A percentile compares a stretch with the other conserved stretches of the same genome.
Evolutionary conservation across 257 asterid genomes (phyloP).

Genomic region (Przewalskia tangutica): DNA sequence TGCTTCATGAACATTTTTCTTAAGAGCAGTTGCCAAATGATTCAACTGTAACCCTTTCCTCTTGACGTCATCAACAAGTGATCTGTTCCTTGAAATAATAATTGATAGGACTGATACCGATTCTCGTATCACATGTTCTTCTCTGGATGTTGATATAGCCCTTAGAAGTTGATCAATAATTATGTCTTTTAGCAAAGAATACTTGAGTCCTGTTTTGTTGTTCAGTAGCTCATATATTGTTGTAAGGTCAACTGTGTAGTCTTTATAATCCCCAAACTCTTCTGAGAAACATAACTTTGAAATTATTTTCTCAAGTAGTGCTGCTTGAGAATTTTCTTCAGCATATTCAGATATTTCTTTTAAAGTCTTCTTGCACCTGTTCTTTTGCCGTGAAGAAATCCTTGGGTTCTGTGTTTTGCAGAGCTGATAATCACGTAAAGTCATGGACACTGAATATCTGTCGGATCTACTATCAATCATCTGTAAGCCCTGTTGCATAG

Average conservation of each 20-base stretch:
- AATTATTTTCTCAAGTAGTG: slow-evolving; percentile 54
- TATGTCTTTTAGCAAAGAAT: slow-evolving; percentile 66
- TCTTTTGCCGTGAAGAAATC: slow-evolving; percentile 19
- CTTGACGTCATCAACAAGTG: slow-evolving; percentile 60
- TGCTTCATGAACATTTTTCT: slow-evolving; percentile 72
- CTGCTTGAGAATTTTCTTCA: slow-evolving; percentile 29
- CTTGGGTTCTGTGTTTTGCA: slow-evolving; percentile 11
- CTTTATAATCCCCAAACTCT: slow-evolving; percentile 32
- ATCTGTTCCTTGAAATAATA: slow-evolving; percentile 44
- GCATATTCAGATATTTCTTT: slow-evolving; percentile 18
- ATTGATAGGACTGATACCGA: slow-evolving; percentile 66
- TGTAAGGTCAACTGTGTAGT: slow-evolving; percentile 54
- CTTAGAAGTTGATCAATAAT: slow-evolving; percentile 65
- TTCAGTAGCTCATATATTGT: slow-evolving; percentile 50
- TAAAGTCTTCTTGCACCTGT: slow-evolving; percentile 25
- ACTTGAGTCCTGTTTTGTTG: slow-evolving; percentile 54
- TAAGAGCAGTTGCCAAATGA: slow-evolving; percentile 76
- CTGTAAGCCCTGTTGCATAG: slow-evolving; percentile 14
- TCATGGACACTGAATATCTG: slow-evolving; percentile 6
- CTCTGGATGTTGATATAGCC: slow-evolving; percentile 65
- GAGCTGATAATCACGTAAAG: slow-evolving; percentile 13
- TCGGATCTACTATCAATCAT: slow-evolving; percentile 11
- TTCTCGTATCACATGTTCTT: slow-evolving; percentile 56
- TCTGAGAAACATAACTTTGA: slow-evolving; percentile 70
- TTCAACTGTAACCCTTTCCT: slow-evolving; percentile 59